These are phyloP conservation scores for Seiridium cupressi DNA, from an alignment of 2,329 filamentous ascomycete species.

Conservation along the genomic window DNA sequence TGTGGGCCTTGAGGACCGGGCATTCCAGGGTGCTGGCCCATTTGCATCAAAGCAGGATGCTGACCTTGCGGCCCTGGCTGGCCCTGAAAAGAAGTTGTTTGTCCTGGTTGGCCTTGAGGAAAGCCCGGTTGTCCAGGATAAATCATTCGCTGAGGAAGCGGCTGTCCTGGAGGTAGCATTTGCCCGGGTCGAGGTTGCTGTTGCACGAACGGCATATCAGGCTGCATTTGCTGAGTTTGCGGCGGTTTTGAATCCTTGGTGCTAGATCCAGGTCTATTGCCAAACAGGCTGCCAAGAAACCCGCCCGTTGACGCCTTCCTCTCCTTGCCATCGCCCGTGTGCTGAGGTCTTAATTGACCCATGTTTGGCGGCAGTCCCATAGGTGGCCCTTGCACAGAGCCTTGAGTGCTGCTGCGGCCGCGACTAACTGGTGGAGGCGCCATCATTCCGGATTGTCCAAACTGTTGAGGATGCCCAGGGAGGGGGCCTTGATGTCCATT, in stretches of 20 bases:
- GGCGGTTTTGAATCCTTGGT: constrained; percentile 19
- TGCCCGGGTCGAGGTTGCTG: constrained; percentile 18
- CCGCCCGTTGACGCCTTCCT: constrained; percentile 20
- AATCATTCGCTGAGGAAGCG: constrained; percentile 22
- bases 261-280: constrained; percentile 22
- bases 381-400: neutral
- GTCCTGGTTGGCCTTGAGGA: constrained; percentile 10
- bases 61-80: neutral
- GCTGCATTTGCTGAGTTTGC: constrained; percentile 2
- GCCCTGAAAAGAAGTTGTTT: constrained; percentile 14
- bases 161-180: constrained; percentile 19
- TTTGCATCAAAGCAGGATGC: neutral
- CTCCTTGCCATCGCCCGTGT: constrained; percentile 18
- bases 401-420: neutral
- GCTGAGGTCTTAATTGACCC: neutral
- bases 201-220: constrained; percentile 14
- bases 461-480: constrained; percentile 4
- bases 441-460: constrained; percentile 3
- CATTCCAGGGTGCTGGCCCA: neutral
- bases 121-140: constrained; percentile 16
- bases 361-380: neutral
- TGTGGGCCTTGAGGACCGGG: neutral
- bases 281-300: constrained; percentile 24
- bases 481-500: neutral
- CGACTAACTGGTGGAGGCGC: neutral